These are phyloP conservation scores for Ophiostoma ips DNA, from an alignment of 2,329 filamentous ascomycete species.

Conservation along the genomic window DNA sequence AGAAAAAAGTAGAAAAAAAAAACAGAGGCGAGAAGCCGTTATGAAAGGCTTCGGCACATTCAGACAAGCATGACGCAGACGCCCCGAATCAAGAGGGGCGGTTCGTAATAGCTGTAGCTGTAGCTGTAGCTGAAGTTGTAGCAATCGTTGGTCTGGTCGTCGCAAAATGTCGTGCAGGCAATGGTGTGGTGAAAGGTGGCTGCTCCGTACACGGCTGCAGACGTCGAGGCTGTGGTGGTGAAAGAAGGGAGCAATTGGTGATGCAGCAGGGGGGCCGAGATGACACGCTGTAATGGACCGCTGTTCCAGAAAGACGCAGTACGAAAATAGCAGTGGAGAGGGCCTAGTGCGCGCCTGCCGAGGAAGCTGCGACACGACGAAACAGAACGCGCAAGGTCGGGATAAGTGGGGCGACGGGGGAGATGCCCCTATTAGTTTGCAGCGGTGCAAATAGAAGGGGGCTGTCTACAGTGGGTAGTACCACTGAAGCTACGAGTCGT, in stretches of 20 bases:
- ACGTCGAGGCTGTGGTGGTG: neutral
- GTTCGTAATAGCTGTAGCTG: neutral
- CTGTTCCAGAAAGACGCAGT: too few species aligned
- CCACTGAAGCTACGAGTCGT: too few species aligned
- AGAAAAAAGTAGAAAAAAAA: neutral
- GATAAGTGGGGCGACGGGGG: conserved; percentile 42
- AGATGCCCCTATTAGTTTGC: conserved; percentile 24
- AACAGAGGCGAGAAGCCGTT: neutral
- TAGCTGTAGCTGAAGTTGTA: too few species aligned
- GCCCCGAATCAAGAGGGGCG: neutral
- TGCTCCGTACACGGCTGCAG: neutral
- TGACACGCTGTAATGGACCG: neutral
- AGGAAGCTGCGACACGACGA: conserved; percentile 16
- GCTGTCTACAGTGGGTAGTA: too few species aligned
- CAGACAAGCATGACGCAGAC: neutral
- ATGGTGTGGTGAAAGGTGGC: neutral
- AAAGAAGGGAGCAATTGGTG: neutral
- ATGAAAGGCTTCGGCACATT: neutral
- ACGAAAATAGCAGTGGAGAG: conserved; percentile 15
- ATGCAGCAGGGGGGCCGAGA: neutral
- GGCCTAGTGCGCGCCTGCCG: conserved; percentile 39
- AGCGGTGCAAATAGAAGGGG: too few species aligned
- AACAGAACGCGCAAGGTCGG: conserved; percentile 17
- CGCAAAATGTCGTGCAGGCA: neutral
- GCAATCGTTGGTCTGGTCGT: neutral